Evolutionary conservation across 345 rosid genomes (phyloP), one percentile per base, ranked within the genome.

Genomic region (Rhodamnia argentea): DNA sequence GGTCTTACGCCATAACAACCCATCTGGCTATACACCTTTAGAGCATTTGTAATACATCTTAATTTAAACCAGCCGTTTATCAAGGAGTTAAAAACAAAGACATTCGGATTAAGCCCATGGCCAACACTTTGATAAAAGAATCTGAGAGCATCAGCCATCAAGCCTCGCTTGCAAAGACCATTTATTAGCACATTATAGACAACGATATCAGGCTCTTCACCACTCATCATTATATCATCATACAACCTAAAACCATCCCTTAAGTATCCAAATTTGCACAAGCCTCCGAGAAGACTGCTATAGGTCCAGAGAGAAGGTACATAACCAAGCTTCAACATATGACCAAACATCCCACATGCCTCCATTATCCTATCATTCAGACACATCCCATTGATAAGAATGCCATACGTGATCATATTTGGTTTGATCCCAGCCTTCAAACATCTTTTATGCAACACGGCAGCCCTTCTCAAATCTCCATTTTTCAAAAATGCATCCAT

Each of bases 151-250:
- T 87, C 87, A 52, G 51, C 86, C 87, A 91, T 85, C 52, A 83
- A 86, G 85, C 94, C 93, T 87, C 89, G 87, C 86, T 89, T 93
- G 70, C 93, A 93, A 78, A 93, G 90, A 60, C 94, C 93, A 84
- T 91, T 88, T 22, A 90, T 85, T 85, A 92, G 86, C 86, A 89
- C 89, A 52, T 89, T 87, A 86, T 82, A 89, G n/a, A 90, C 78
- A 84, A 91, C 15, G 27, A 55, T 84, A 87, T 93, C 93, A 57
- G 90, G 90, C 82, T 32, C 62, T 85, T 56, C 54, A 9, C 92
- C 90, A 75, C 47, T 84, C 84, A 87, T 89, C 50, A 87, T 62
- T 90, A 92, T 88, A 90, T 87, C 86, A 15, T 83, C 85, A 42
- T 88, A 92, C 29, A 91, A 58, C 84, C n/a, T 52, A 83, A 92